Evolutionary conservation across 2,329 filamentous ascomycete species (phyloP), one percentile per base, ranked within the genome.

Genomic region (Hymenoscyphus fructigenus): DNA sequence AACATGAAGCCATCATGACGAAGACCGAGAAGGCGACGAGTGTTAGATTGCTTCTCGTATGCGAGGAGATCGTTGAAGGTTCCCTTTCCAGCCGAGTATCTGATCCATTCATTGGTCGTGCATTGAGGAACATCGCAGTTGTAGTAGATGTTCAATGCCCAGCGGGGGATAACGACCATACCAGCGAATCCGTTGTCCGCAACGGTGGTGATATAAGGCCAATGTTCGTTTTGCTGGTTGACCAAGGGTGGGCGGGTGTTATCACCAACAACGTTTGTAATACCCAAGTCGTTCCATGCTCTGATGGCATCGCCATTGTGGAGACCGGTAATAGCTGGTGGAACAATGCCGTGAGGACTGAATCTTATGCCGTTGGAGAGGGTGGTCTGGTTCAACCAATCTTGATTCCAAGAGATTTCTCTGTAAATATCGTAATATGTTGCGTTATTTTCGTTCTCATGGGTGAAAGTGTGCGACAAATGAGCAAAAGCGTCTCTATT

Each of bases 61-160:
- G 74, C 73, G 20, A 88, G 76, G 6, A 88, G 79, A 68, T 81
- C 76, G 2, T 77, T 74, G 68, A 87, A 87, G 44, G 75, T 78
- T 2, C 85, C 85, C 23, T 84, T 87, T 53, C 84, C 84, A 28
- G 72, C 80, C 3, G 84, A 85, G 62, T 20, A 53, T 12, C 17
- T n/a, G 59, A 84, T 85, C 85, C 85, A 88, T 73, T 88, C 85
- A 61, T 81, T 76, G 29, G 81, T 71, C 0, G 61, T 61, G 62
- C 65, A 66, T 17, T 80, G 50, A 10, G 83, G 78, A 10, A 79
- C 80, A 73, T 86, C 83, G 73, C 85, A 88, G 76, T 88, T 87
- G 79, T 85, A 88, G 78, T 88, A 88, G 65, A 88, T 88, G 53
- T 83, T 82, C 3, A 84, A 85, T 1, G 85, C 83, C 82, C 82